Conservation (phyloP, 2,329 filamentous ascomycete genomes). For the Macrophomina tecta region DNA sequence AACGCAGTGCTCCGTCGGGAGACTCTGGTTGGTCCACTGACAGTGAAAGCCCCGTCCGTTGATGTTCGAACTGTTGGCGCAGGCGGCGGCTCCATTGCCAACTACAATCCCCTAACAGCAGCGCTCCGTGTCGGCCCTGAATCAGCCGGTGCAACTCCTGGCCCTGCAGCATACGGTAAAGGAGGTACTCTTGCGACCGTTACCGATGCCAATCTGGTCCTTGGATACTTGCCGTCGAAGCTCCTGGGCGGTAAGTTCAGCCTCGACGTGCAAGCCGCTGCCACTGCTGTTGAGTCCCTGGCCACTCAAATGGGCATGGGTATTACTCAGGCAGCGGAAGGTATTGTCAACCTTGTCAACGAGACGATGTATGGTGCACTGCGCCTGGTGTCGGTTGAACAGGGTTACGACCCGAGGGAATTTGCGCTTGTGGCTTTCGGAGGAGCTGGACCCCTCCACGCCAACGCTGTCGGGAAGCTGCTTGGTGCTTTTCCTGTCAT, state of each 20-base stretch:
- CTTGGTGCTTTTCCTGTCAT: slow-evolving; percentile 60
- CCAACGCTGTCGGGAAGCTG: slow-evolving; percentile 57
- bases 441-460: slow-evolving; percentile 59
- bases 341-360: slow-evolving; percentile 57
- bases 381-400: slow-evolving; percentile 58
- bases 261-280: slow-evolving; percentile 52
- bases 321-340: slow-evolving; percentile 52
- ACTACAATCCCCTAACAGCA: slow-evolving; percentile 55
- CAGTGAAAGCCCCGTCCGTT: slow-evolving; percentile 55
- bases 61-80: slow-evolving; percentile 59
- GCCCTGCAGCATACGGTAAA: slow-evolving; percentile 58
- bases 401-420: slow-evolving; percentile 58
- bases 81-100: slow-evolving; percentile 57
- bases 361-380: slow-evolving; percentile 60
- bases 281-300: slow-evolving; percentile 49
- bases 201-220: slow-evolving; percentile 56
- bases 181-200: slow-evolving; percentile 55
- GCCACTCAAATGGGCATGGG: slow-evolving; percentile 55
- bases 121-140: slow-evolving; percentile 59
- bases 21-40: slow-evolving; percentile 52
- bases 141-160: slow-evolving; percentile 56
- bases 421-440: slow-evolving; percentile 60
- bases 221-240: slow-evolving; percentile 56
- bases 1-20: slow-evolving; percentile 54
- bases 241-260: slow-evolving; percentile 55